Evolutionary conservation across 257 asterid species (phyloP).

Genomic region (Solanum arcanum): DNA sequence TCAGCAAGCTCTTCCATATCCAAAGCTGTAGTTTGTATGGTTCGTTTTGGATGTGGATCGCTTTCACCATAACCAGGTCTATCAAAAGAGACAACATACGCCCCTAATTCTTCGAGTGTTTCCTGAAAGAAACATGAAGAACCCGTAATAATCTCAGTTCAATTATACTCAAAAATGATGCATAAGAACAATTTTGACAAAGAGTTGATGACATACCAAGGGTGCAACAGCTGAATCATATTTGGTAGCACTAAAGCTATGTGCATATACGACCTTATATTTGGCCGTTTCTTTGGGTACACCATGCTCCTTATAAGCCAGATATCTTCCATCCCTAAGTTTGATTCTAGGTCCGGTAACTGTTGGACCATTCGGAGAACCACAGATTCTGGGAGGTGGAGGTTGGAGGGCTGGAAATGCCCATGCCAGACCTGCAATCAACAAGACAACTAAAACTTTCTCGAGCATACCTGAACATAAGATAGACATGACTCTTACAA

Average conservation of each 20-base stretch:
- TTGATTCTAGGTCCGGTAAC: slow-evolving; percentile 56
- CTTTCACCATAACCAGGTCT: slow-evolving; percentile 83
- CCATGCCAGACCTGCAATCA: slow-evolving; percentile 53
- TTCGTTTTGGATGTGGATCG: slow-evolving; percentile 63
- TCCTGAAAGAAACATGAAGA: slow-evolving; percentile 20
- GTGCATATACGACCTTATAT: slow-evolving; percentile 52
- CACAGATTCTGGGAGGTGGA: slow-evolving; percentile 56
- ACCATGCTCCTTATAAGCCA: slow-evolving; percentile 78
- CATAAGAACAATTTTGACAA: not conserved
- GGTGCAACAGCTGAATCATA: slow-evolving; percentile 39
- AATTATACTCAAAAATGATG: not conserved
- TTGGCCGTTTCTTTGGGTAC: slow-evolving; percentile 52
- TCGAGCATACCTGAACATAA: slow-evolving; percentile 39
- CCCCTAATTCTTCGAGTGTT: slow-evolving; percentile 40
- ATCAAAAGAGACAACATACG: slow-evolving; percentile 55
- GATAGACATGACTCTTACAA: not conserved
- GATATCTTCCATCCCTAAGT: slow-evolving; percentile 69
- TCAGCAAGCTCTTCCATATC: slow-evolving; percentile 75
- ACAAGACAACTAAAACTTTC: slow-evolving; percentile 30
- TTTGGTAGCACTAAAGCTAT: slow-evolving; percentile 52
- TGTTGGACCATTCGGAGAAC: slow-evolving; percentile 45
- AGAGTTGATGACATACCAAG: slow-evolving; percentile 29
- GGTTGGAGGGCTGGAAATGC: slow-evolving; percentile 35
- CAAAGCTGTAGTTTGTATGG: slow-evolving; percentile 32
- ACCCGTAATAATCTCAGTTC: not conserved